These are phyloP conservation scores for Saccharomyces hybrid DNA, from an alignment of 1,139 yeast genomes.

Conservation along the genomic window DNA sequence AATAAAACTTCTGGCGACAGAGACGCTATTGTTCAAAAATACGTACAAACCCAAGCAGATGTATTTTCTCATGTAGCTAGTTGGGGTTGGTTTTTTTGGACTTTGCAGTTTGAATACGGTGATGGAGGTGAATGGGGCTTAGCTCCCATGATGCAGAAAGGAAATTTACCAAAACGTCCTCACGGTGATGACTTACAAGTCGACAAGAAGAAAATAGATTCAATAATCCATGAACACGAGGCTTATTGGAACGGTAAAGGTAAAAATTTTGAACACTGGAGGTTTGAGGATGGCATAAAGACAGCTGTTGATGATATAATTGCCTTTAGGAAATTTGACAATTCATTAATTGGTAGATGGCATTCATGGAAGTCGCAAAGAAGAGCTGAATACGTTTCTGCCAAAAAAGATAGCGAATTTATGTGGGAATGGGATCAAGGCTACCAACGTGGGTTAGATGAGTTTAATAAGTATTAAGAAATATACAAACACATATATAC, in stretches of 20 bases:
- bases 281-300: conserved; percentile 68
- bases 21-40: conserved; percentile 37
- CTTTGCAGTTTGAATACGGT: conserved; percentile 76
- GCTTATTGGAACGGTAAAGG: conserved; percentile 60
- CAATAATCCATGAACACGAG: conserved; percentile 42
- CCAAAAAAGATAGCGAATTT: conserved; percentile 47
- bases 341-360: conserved; percentile 65
- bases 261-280: conserved; percentile 68
- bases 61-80: conserved; percentile 45
- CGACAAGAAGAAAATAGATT: conserved; percentile 39
- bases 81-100: conserved; percentile 83
- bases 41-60: conserved; percentile 39
- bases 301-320: conserved; percentile 67
- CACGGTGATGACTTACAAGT: conserved; percentile 34
- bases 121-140: conserved; percentile 97
- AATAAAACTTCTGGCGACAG: conserved; percentile 42
- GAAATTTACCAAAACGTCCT: conserved; percentile 41
- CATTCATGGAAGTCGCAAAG: conserved; percentile 58
- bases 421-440: conserved; percentile 92
- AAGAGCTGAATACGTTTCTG: conserved; percentile 47
- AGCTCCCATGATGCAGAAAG: conserved; percentile 62
- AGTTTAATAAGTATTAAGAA: conserved; percentile 13
- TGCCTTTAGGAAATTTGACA: conserved; percentile 59
- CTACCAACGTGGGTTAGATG: conserved; percentile 50
- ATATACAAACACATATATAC: background rate